Conservation (phyloP, 2,329 filamentous ascomycete species). For the Uncinocarpus reesii region DNA sequence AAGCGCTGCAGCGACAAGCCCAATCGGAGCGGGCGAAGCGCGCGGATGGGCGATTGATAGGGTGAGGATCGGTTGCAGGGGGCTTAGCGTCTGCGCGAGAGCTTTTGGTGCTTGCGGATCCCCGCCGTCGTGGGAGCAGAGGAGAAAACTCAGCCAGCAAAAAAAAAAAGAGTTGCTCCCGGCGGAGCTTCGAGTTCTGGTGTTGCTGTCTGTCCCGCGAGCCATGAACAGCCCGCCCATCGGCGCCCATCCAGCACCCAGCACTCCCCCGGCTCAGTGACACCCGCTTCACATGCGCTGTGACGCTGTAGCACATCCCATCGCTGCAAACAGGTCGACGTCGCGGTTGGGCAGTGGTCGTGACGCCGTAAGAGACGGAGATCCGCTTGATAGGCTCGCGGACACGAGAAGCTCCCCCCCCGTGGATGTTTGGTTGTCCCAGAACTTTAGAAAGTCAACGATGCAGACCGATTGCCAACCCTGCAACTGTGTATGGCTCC, state of each 20-base stretch:
- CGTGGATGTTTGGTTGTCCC: not conserved
- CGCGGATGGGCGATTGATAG: slow-evolving; percentile 10
- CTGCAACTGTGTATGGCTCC: not conserved
- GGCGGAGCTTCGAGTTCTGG: not conserved
- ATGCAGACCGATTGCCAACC: not conserved
- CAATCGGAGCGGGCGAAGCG: slow-evolving; percentile 1
- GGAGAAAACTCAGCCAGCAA: not conserved
- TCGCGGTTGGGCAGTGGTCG: not conserved
- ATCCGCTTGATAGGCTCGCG: not conserved
- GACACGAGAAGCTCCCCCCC: not conserved
- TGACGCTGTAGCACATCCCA: not conserved
- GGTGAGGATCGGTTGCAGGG: not conserved
- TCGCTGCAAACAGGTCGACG: not conserved
- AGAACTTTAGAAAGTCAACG: not conserved
- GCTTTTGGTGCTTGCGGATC: not conserved
- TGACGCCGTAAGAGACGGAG: not conserved
- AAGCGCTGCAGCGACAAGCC: not conserved
- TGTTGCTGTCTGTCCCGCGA: no score
- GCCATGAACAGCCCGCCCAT: not conserved
- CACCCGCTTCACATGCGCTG: not conserved
- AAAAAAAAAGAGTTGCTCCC: not conserved
- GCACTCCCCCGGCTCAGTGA: not conserved
- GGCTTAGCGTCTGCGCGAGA: not conserved
- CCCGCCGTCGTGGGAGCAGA: not conserved
- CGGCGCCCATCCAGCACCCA: no score